phyloP scores from a whole-genome alignment of 129 eudicot genomes.

The Pseudognaphalium luteoalbum region DNA sequence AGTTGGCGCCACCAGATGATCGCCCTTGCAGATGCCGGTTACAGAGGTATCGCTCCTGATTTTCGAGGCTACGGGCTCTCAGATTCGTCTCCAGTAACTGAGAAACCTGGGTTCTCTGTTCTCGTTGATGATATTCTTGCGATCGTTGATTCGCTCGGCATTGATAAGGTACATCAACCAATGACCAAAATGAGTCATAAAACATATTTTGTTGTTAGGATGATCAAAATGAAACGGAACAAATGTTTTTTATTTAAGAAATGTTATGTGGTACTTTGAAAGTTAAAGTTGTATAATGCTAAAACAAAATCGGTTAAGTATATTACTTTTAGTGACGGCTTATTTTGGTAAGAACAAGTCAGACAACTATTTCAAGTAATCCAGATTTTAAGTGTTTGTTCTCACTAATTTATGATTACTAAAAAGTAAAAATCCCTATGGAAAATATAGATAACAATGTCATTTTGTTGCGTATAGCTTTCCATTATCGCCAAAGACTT shows the following conservation, averaged over 20 bases:
- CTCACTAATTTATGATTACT: no score
- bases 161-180: constrained; percentile 24
- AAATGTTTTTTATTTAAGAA: no score
- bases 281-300: no score
- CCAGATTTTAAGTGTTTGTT: no score
- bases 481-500: constrained; percentile 51
- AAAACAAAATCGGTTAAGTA: no score
- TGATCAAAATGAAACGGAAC: no score
- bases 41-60: constrained; percentile 32
- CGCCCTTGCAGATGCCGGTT: constrained; percentile 39
- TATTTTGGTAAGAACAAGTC: no score
- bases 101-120: constrained; percentile 29
- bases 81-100: constrained; percentile 26
- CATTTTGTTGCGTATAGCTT: constrained; percentile 29
- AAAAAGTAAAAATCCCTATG: no score
- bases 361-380: no score
- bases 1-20: constrained; percentile 58
- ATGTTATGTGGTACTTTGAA: no score
- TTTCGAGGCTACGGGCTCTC: constrained; percentile 48
- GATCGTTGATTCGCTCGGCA: constrained; percentile 27
- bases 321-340: no score
- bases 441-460: no score
- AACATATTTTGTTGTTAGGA: neutral
- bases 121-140: constrained; percentile 40
- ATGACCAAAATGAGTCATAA: neutral